These are phyloP conservation scores for Apiospora rasikravindrae DNA, from an alignment of 2,329 filamentous ascomycete genomes.

Conservation along the genomic window DNA sequence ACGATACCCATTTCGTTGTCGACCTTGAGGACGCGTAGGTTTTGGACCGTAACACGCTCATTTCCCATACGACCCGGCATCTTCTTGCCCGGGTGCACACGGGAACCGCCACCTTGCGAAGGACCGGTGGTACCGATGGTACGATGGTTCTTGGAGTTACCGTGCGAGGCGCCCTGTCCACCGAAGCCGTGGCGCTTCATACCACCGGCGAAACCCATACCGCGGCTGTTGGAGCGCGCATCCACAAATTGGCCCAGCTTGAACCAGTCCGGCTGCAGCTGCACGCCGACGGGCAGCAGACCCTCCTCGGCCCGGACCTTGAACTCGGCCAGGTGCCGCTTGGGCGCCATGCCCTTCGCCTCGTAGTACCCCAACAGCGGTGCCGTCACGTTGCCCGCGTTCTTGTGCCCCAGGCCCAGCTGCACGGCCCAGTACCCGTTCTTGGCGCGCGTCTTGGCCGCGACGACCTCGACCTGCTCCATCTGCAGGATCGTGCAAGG, in stretches of 20 bases:
- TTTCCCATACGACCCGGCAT: constrained; percentile 98
- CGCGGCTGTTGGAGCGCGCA: constrained; percentile 76
- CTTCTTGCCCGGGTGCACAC: constrained; percentile 94
- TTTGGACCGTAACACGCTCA: constrained; percentile 87
- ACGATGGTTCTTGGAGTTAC: constrained; percentile 93
- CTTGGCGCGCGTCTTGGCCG: constrained; percentile 78
- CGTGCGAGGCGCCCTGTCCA: constrained; percentile 91
- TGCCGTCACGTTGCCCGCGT: constrained; percentile 77
- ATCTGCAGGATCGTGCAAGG: constrained; percentile 93
- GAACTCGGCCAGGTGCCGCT: constrained; percentile 86
- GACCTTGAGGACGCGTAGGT: constrained; percentile 85
- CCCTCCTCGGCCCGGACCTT: constrained; percentile 76
- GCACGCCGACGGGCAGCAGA: constrained; percentile 75
- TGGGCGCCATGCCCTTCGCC: constrained; percentile 79
- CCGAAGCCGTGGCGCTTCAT: constrained; percentile 96
- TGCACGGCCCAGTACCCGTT: constrained; percentile 97
- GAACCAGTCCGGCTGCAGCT: constrained; percentile 89
- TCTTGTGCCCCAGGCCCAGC: constrained; percentile 78
- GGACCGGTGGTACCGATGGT: constrained; percentile 89
- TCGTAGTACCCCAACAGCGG: constrained; percentile 90
- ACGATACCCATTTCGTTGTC: constrained; percentile 87
- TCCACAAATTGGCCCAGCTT: constrained; percentile 89
- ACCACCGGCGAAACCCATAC: constrained; percentile 92
- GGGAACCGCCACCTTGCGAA: constrained; percentile 88
- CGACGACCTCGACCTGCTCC: constrained; percentile 88